Conservation (phyloP, 345 rosid species). For the Bretschneidera sinensis region DNA sequence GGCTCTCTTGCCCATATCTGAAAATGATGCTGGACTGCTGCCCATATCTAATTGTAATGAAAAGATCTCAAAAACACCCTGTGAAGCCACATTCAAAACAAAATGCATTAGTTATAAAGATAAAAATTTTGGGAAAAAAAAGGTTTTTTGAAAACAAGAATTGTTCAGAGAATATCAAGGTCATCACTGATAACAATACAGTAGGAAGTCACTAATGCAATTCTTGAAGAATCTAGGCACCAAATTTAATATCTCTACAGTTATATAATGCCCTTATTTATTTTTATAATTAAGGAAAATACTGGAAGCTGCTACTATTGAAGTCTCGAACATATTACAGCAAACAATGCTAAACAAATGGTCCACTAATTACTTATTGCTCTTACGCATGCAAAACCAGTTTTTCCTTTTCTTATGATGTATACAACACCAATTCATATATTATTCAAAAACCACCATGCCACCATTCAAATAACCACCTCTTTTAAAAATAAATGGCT, state of each 20-base stretch:
- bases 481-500: too few species aligned
- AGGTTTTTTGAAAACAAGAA: too few species aligned
- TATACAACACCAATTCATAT: neutral
- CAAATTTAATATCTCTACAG: too few species aligned
- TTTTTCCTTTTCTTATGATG: too few species aligned
- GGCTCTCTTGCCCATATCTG: constrained; percentile 70
- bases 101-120: neutral
- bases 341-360: neutral
- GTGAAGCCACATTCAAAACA: constrained; percentile 1
- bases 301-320: too few species aligned
- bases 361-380: neutral
- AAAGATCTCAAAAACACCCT: constrained; percentile 18
- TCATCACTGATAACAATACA: neutral
- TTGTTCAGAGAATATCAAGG: too few species aligned
- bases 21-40: constrained; percentile 66
- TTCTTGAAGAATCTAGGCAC: neutral
- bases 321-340: too few species aligned
- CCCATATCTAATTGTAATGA: constrained; percentile 39
- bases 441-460: neutral
- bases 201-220: neutral
- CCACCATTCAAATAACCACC: neutral
- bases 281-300: too few species aligned
- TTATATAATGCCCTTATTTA: too few species aligned
- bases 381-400: neutral
- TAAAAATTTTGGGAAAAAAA: constrained; percentile 1